These are phyloP conservation scores for Fonsecaea multimorphosa DNA, from an alignment of 2,329 filamentous ascomycete genomes.

Conservation along the genomic window DNA sequence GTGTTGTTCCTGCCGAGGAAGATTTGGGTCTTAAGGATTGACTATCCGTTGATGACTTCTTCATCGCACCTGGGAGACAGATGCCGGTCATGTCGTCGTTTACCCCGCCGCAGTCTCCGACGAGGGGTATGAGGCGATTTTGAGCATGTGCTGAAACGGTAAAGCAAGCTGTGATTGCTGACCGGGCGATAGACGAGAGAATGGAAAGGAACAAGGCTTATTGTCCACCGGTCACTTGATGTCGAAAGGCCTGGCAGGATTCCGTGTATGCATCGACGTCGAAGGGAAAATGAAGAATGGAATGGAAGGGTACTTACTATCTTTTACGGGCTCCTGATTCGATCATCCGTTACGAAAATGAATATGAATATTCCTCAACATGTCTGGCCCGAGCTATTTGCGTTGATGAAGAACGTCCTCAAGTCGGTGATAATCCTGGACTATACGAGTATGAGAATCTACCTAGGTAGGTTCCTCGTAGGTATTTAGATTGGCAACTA, in stretches of 20 bases:
- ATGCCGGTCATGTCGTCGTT: conserved; percentile 28
- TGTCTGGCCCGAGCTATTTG: background rate
- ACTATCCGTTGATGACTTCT: conserved; percentile 35
- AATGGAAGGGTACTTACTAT: background rate
- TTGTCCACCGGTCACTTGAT: background rate
- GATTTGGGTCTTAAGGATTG: conserved; percentile 42
- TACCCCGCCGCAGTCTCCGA: conserved; percentile 23
- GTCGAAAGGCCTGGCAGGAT: background rate
- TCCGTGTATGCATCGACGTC: background rate
- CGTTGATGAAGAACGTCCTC: background rate
- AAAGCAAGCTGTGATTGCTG: background rate
- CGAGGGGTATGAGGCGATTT: conserved; percentile 18
- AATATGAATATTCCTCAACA: background rate
- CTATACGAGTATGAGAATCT: no score
- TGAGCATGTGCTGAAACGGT: background rate
- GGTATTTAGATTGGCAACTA: no score
- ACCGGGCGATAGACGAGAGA: background rate
- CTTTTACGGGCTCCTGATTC: background rate
- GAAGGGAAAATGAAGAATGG: background rate
- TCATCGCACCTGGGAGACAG: conserved; percentile 26
- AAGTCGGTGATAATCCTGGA: background rate
- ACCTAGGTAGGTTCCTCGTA: no score
- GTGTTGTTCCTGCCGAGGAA: conserved; percentile 56
- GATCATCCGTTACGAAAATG: background rate
- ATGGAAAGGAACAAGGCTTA: background rate